Percentiles rank a stretch among this genome's conserved stretches.
phyloP scores from a whole-genome alignment of 495 filamentous ascomycete species.

The Penicillium macrosclerotiorum region DNA sequence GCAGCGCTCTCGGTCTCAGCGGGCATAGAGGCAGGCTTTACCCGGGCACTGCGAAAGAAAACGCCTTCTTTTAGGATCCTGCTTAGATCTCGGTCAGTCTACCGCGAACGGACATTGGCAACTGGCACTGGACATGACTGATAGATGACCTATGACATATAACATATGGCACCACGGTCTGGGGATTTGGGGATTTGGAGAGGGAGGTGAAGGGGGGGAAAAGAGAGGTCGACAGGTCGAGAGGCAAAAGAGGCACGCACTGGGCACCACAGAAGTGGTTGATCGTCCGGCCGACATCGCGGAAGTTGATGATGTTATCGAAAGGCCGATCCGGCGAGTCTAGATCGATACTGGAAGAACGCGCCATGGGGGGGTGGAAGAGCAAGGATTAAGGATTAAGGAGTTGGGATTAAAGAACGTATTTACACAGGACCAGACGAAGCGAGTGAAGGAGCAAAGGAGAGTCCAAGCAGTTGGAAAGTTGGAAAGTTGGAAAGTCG shows the following conservation, averaged over 20 bases:
- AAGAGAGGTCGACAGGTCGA: background rate
- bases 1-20: background rate
- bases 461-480: background rate
- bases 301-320: conserved; percentile 74
- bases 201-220: too few species aligned
- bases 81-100: background rate
- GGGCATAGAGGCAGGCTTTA: conserved; percentile 25
- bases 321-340: conserved; percentile 51
- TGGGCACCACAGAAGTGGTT: conserved; percentile 56
- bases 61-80: conserved; percentile 67
- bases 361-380: conserved; percentile 21
- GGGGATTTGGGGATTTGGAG: too few species aligned
- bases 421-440: background rate
- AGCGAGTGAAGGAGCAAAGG: background rate
- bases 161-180: too few species aligned
- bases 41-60: conserved; percentile 74
- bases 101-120: background rate
- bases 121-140: too few species aligned
- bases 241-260: conserved; percentile 33
- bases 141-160: too few species aligned
- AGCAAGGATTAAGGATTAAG: background rate
- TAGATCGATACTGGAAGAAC: conserved; percentile 39
- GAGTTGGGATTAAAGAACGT: background rate
- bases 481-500: too few species aligned
- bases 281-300: conserved; percentile 75